Conservation (phyloP, 1,139 yeast species). For the Sugiyamaella neomexicana region DNA sequence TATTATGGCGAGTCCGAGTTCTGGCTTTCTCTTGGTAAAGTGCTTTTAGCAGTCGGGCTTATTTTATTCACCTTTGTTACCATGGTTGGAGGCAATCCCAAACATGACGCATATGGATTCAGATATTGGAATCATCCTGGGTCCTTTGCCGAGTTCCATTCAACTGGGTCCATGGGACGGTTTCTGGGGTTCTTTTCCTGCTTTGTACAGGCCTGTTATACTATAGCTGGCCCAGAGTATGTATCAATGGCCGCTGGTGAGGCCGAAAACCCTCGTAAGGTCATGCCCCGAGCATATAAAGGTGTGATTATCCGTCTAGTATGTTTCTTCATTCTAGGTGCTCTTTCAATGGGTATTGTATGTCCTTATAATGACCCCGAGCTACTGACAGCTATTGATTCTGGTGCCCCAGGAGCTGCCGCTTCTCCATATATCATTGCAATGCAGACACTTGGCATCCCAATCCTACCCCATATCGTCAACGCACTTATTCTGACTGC, state of each 20-base stretch:
- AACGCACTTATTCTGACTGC: slow-evolving; percentile 62
- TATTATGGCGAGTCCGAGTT: slow-evolving; percentile 79
- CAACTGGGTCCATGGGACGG: slow-evolving; percentile 60
- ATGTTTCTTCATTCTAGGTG: slow-evolving; percentile 64
- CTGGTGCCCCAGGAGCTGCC: slow-evolving; percentile 58
- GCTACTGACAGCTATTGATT: slow-evolving; percentile 45
- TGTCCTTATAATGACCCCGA: slow-evolving; percentile 55
- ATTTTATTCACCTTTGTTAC: slow-evolving; percentile 71
- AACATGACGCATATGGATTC: slow-evolving; percentile 65
- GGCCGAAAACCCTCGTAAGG: slow-evolving; percentile 70
- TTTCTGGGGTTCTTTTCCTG: slow-evolving; percentile 73
- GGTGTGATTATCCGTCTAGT: slow-evolving; percentile 73
- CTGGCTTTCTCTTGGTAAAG: slow-evolving; percentile 75
- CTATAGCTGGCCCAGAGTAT: slow-evolving; percentile 84
- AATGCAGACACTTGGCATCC: slow-evolving; percentile 54
- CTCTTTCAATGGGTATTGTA: slow-evolving; percentile 59
- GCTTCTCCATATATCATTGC: slow-evolving; percentile 67
- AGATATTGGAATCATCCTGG: slow-evolving; percentile 62
- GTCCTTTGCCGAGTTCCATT: slow-evolving; percentile 55
- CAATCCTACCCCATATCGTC: slow-evolving; percentile 60
- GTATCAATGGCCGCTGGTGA: slow-evolving; percentile 83
- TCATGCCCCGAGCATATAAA: slow-evolving; percentile 76
- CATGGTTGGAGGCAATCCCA: slow-evolving; percentile 81
- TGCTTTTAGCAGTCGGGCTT: slow-evolving; percentile 67
- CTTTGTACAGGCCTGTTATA: slow-evolving; percentile 63